phyloP scores from a whole-genome alignment of 2,329 filamentous ascomycete genomes.

The Pestalotiopsis sp. region DNA sequence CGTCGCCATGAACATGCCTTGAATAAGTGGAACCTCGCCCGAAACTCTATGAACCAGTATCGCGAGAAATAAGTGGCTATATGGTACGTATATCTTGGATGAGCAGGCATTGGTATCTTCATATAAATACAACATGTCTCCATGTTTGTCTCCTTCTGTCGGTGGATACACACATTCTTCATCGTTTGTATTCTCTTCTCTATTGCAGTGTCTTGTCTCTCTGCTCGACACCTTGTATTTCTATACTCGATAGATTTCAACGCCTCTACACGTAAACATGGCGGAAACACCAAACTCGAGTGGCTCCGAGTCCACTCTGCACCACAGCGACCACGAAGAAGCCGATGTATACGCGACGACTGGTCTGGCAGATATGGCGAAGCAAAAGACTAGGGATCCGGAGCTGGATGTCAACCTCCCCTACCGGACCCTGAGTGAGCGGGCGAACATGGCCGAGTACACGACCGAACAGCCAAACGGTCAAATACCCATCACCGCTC shows the following conservation, averaged over 20 bases:
- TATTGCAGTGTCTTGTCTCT: background rate
- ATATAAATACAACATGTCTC: slow-evolving; percentile 7
- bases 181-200: background rate
- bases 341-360: background rate
- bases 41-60: slow-evolving; percentile 1
- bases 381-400: slow-evolving; percentile 29
- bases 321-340: background rate
- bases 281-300: background rate
- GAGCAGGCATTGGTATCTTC: background rate
- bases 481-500: slow-evolving; percentile 50
- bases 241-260: background rate
- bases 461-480: slow-evolving; percentile 60
- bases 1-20: background rate
- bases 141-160: background rate
- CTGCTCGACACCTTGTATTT: background rate
- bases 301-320: slow-evolving; percentile 3
- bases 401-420: slow-evolving; percentile 58
- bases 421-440: slow-evolving; percentile 60
- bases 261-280: background rate
- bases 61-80: background rate
- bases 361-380: background rate
- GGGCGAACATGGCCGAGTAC: slow-evolving; percentile 67
- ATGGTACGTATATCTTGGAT: background rate
- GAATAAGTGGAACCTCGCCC: slow-evolving; percentile 3
- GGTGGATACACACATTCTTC: background rate